Evolutionary conservation across 768 basidiomycete genomes (phyloP), one percentile per base, ranked within the genome.

Genomic region (Naganishia onofrii): DNA sequence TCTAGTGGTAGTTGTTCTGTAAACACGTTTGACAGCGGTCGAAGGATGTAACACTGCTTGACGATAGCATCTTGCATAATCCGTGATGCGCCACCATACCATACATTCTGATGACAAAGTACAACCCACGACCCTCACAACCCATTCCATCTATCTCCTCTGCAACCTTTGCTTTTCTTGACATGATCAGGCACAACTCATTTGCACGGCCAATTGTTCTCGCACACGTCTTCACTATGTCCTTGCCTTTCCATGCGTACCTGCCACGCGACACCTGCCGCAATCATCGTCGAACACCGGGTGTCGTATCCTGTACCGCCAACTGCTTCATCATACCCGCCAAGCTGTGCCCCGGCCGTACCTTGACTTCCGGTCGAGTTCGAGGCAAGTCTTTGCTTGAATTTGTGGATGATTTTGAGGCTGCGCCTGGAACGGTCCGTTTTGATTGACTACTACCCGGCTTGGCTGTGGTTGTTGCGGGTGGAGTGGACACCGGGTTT

Each of bases 281-380:
- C 21, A 46, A 6, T 51, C 48, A 51, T 51, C 48, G 48, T 51
- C 48, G 48, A 23, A 63, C 60, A 5, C 38, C 28, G 3, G 60
- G 60, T 9, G 60, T n/a, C 10, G 67, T 26, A 46, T 69, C 58
- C 57, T 69, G 56, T 57, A 58, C 68, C 28, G 57, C 55, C 21
- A 69, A 51, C 46, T 69, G 56, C 53, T 63, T 69, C 46, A 69
- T 51, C 68, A 69, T 54, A 7, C 68, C 68, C 32, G 51, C 68
- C 42, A 69, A 29, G 17, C 68, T 51, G 29, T 54, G 51, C n/a
- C 68, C 68, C 15, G 68, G 68, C 19, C 68, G 32, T 1, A 69
- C 68, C n/a, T 56, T 36, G 36, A 63, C 44, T 63, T 69, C 68
- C 13, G 68, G 46, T 19, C 68, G 42, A 38, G 31, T 10, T 28